phyloP scores from a whole-genome alignment of 1,284 basidiomycete genomes.

The Ustilago crameri region DNA sequence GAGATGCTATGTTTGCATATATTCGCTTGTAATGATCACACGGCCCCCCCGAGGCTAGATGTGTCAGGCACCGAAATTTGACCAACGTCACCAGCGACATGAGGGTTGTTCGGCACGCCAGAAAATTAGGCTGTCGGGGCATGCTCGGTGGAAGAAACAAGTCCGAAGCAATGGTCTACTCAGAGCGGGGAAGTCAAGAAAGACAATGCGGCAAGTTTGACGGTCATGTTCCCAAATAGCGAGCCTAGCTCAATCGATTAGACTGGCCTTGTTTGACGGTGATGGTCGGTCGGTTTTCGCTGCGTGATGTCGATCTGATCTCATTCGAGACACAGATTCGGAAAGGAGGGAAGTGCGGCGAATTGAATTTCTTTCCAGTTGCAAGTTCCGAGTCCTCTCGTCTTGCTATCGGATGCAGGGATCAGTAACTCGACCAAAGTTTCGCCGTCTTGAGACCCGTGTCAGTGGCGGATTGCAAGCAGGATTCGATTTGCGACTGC shows the following conservation, averaged over 20 bases:
- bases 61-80: neutral
- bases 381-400: neutral
- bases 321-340: too few species aligned
- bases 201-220: neutral
- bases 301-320: too few species aligned
- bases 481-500: too few species aligned
- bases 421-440: constrained; percentile 1
- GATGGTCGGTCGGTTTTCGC: too few species aligned
- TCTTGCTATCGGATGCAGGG: constrained; percentile 4
- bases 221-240: too few species aligned
- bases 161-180: neutral
- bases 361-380: neutral
- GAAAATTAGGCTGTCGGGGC: neutral
- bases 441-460: constrained; percentile 1
- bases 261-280: neutral
- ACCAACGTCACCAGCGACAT: neutral
- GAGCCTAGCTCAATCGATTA: neutral
- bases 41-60: too few species aligned
- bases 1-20: neutral
- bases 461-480: neutral
- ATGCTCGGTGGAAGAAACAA: neutral
- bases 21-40: too few species aligned
- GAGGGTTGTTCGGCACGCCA: too few species aligned
- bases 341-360: neutral
- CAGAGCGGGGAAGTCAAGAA: neutral